phyloP scores from a whole-genome alignment of 306 rosid genomes.

The Pueraria montana region DNA sequence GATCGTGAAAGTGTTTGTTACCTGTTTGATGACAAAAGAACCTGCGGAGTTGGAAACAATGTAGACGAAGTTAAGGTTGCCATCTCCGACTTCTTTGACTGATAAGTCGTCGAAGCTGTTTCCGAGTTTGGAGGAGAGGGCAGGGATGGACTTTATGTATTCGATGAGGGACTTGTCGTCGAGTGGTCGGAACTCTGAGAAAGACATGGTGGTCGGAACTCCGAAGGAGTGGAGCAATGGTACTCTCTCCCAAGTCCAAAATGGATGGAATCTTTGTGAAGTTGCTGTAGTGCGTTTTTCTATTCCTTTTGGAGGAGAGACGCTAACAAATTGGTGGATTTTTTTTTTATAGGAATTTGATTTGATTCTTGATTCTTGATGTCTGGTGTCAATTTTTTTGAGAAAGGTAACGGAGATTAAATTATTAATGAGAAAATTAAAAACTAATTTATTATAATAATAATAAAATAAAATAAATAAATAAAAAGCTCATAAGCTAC shows the following conservation, averaged over 20 bases:
- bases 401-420: no score
- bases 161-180: constrained; percentile 72
- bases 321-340: not conserved
- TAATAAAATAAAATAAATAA: no score
- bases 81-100: constrained; percentile 90
- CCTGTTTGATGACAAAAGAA: constrained; percentile 93
- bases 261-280: constrained; percentile 15
- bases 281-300: not conserved
- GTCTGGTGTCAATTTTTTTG: not conserved
- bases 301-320: constrained; percentile 22
- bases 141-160: constrained; percentile 76
- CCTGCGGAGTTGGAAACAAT: constrained; percentile 68
- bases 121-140: constrained; percentile 71
- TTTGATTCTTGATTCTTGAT: no score
- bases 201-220: constrained; percentile 61
- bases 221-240: not conserved
- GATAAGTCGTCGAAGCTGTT: constrained; percentile 61
- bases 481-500: no score
- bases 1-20: constrained; percentile 7
- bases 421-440: no score
- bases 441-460: no score
- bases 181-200: constrained; percentile 71
- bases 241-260: constrained; percentile 5
- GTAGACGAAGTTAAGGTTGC: constrained; percentile 89
- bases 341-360: not conserved